A percentile compares a stretch with the other conserved stretches of the same genome.
Evolutionary conservation across 257 asterid species (phyloP).

Genomic region (Solanum tacnaense): DNA sequence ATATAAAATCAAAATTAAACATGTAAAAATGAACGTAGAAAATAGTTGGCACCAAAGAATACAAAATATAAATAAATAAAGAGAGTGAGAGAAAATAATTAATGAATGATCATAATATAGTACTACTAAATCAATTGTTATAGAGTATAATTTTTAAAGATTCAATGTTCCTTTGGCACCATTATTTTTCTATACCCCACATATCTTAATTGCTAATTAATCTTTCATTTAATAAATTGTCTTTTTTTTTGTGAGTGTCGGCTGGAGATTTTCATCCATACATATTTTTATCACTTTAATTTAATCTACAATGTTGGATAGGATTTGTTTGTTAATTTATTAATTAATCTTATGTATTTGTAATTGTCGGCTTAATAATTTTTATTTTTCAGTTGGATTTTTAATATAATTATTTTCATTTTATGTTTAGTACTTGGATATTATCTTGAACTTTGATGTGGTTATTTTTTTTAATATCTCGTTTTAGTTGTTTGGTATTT

Average conservation of each 20-base stretch:
- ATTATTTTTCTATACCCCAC: slow-evolving; percentile 5
- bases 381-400: not conserved
- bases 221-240: not conserved
- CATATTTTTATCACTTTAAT: not conserved
- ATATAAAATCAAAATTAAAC: not conserved
- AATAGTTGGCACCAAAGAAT: not conserved
- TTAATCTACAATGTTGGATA: not conserved
- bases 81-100: not conserved
- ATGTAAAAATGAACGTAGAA: not conserved
- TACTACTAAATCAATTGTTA: not conserved
- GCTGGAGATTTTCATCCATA: slow-evolving; percentile 10
- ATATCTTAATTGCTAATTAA: not conserved
- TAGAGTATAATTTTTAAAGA: not conserved
- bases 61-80: not conserved
- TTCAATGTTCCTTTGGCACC: slow-evolving; percentile 13
- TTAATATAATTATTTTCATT: not conserved
- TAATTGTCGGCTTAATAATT: not conserved
- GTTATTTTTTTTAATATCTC: too few relatives aligned
- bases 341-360: not conserved
- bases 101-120: not conserved
- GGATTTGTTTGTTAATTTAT: not conserved
- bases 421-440: too few relatives aligned
- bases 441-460: not conserved
- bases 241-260: slow-evolving; percentile 16
- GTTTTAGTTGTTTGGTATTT: too few relatives aligned